Base-by-base conservation (phyloP, 805 yeast species). In the Cyberlindnera galapagoensis region DNA sequence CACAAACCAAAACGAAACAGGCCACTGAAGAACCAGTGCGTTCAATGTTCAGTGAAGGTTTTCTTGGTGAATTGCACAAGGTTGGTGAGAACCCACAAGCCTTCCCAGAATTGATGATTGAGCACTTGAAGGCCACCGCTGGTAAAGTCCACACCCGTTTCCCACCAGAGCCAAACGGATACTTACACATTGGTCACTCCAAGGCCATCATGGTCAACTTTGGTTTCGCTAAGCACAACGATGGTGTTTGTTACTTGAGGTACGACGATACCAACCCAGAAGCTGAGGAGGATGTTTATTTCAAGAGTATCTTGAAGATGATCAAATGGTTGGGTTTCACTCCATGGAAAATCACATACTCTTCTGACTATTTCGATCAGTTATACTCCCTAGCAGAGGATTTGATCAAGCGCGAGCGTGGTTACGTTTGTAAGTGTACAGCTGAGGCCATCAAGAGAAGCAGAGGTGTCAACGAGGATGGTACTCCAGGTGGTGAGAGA, bases 121-220 rank as follows among this genome's bases (percentile, higher is more conserved):
- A 75, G 44, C 98, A 92, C 57, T 66, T 86, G 48, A 74, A 70
- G 35, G 75, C 74, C 43, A 85, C 95, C 21, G 70, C 74, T 23
- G 95, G 96, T 28, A 69, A 72, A 52, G 97, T 90, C 18, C 77
- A 74, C 49, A 92, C 98, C 4, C 76, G 99, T 56, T 92, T 92
- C 63, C 99, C 99, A 28, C 98, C 98, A 6, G 98, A 92, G 63
- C 98, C 98, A 25, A 90, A 94, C 61, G 98, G 98, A 47, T 92
- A 78, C 56, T 70, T 92, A 53, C 98, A 92, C 58, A 90, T 92
- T 58, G 98, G 99, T 27, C 99, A 92, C 56, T 82, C 95, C 25
- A 92, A 92, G 63, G 98, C 98, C 32, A 90, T 92, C 55, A 83
- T 92, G 75, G 96, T 90, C 34, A 88, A 92, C 58, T 92, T 92